A percentile compares a stretch with the other conserved stretches of the same genome.
These are phyloP conservation scores for Basidiobolus meristosporus DNA, from an alignment of 371 early-diverging fungal genomes.

Conservation along the genomic window DNA sequence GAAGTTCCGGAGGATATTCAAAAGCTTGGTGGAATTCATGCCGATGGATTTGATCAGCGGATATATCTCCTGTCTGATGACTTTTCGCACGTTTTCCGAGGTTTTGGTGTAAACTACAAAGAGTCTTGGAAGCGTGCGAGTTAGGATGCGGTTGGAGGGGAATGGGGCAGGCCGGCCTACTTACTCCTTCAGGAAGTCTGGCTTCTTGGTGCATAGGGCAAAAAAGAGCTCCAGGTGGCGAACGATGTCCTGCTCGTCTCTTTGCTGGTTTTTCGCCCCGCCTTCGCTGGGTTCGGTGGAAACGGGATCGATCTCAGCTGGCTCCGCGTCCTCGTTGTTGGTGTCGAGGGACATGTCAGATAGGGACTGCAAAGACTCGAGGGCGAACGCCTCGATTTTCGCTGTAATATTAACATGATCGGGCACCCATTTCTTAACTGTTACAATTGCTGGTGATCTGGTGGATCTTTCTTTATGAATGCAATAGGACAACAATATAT, in stretches of 20 bases:
- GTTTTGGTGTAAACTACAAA: slow-evolving; percentile 26
- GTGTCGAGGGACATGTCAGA: slow-evolving; percentile 8
- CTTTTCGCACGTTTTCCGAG: slow-evolving; percentile 25
- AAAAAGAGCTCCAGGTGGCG: too few relatives aligned
- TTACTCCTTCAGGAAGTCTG: too few relatives aligned
- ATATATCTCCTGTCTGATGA: slow-evolving; percentile 38
- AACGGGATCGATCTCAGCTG: not conserved
- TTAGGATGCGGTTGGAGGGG: too few relatives aligned
- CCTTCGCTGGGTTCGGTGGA: not conserved
- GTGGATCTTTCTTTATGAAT: slow-evolving; percentile 6
- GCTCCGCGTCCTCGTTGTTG: not conserved
- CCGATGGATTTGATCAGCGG: slow-evolving; percentile 57
- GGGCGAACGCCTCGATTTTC: slow-evolving; percentile 24
- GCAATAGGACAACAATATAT: too few relatives aligned
- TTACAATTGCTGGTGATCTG: slow-evolving; percentile 28
- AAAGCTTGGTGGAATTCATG: slow-evolving; percentile 32
- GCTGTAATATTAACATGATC: slow-evolving; percentile 21
- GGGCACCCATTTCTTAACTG: slow-evolving; percentile 35
- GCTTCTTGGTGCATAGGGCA: too few relatives aligned
- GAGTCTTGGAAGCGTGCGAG: too few relatives aligned
- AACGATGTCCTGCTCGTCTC: not conserved
- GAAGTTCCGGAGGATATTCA: slow-evolving; percentile 38
- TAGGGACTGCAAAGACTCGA: slow-evolving; percentile 16
- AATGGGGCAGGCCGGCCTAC: too few relatives aligned
- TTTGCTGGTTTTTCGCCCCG: not conserved